A percentile compares a stretch with the other conserved stretches of the same genome.
These are phyloP conservation scores for Amanita rimosa DNA, from an alignment of 768 basidiomycete species.

Conservation along the genomic window DNA sequence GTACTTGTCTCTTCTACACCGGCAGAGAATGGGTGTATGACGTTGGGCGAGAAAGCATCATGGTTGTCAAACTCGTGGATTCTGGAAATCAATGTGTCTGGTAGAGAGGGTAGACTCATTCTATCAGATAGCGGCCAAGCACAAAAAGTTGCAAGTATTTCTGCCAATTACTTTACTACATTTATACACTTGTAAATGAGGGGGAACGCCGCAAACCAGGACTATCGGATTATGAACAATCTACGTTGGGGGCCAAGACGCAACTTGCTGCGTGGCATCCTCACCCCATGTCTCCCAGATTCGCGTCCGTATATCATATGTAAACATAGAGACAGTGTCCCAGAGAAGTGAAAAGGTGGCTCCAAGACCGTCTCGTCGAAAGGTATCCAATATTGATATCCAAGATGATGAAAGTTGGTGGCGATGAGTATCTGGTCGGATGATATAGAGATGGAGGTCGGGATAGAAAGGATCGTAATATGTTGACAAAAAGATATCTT, in stretches of 20 bases:
- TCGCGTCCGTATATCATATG: slow-evolving; percentile 24
- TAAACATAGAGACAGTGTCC: slow-evolving; percentile 21
- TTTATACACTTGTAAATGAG: slow-evolving; percentile 1
- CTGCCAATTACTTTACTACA: not conserved
- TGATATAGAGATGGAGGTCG: slow-evolving; percentile 44
- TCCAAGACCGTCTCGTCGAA: slow-evolving; percentile 9
- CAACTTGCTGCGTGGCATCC: slow-evolving; percentile 14
- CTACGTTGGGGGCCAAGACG: slow-evolving; percentile 29
- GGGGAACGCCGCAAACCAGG: not conserved
- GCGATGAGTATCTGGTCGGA: slow-evolving; percentile 8
- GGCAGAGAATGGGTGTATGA: slow-evolving; percentile 33
- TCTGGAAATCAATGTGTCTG: slow-evolving; percentile 29
- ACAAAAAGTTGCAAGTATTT: not conserved
- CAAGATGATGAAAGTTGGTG: slow-evolving; percentile 20
- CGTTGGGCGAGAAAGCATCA: slow-evolving; percentile 22
- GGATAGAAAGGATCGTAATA: slow-evolving; percentile 76
- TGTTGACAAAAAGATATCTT: slow-evolving; percentile 53
- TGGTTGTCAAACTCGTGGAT: slow-evolving; percentile 29
- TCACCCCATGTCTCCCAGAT: slow-evolving; percentile 35
- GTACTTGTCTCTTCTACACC: slow-evolving; percentile 29
- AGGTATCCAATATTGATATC: slow-evolving; percentile 4
- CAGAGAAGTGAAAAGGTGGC: slow-evolving; percentile 20
- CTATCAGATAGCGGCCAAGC: not conserved
- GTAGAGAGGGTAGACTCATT: slow-evolving; percentile 12
- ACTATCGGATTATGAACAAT: slow-evolving; percentile 7